Percentiles rank a stretch among this genome's conserved stretches.
These are phyloP conservation scores for Cladophialophora psammophila DNA, from an alignment of 2,329 filamentous ascomycete genomes.

Conservation along the genomic window DNA sequence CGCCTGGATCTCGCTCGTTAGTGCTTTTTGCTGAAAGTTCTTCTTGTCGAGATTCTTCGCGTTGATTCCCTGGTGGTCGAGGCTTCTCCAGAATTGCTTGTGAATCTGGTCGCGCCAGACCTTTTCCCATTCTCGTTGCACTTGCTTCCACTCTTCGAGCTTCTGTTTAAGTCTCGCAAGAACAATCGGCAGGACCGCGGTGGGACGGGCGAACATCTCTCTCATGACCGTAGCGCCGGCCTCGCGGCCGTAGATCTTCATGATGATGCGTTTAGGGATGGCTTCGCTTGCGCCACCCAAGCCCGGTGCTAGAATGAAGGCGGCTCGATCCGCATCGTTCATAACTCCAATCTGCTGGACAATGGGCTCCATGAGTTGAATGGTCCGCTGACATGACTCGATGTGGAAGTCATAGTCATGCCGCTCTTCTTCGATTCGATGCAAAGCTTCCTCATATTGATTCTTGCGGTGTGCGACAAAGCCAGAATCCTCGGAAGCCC, in stretches of 20 bases:
- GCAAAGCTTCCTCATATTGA: slow-evolving; percentile 88
- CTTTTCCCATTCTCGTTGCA: slow-evolving; percentile 97
- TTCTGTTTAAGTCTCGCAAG: slow-evolving; percentile 92
- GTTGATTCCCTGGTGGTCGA: slow-evolving; percentile 94
- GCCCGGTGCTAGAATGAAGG: slow-evolving; percentile 80
- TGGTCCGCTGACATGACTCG: slow-evolving; percentile 91
- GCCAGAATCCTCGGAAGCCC: slow-evolving; percentile 96
- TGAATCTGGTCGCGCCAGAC: slow-evolving; percentile 97
- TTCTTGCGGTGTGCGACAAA: slow-evolving; percentile 99
- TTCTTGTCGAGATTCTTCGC: slow-evolving; percentile 91
- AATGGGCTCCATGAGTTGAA: slow-evolving; percentile 93
- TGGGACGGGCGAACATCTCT: slow-evolving; percentile 84
- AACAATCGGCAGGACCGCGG: slow-evolving; percentile 85
- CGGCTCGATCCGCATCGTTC: slow-evolving; percentile 72
- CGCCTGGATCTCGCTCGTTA: slow-evolving; percentile 88
- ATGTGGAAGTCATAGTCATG: slow-evolving; percentile 99
- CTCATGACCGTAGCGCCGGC: slow-evolving; percentile 84
- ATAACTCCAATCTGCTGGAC: slow-evolving; percentile 88
- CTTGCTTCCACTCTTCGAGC: slow-evolving; percentile 96
- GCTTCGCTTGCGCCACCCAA: slow-evolving; percentile 93
- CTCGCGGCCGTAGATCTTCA: slow-evolving; percentile 93
- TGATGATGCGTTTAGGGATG: slow-evolving; percentile 95
- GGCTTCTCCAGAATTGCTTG: slow-evolving; percentile 91
- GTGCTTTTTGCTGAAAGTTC: slow-evolving; percentile 85
- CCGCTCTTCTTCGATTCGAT: slow-evolving; percentile 95